Conservation (phyloP, 2,329 filamentous ascomycete species). For the Colletotrichum cordylinicola region DNA sequence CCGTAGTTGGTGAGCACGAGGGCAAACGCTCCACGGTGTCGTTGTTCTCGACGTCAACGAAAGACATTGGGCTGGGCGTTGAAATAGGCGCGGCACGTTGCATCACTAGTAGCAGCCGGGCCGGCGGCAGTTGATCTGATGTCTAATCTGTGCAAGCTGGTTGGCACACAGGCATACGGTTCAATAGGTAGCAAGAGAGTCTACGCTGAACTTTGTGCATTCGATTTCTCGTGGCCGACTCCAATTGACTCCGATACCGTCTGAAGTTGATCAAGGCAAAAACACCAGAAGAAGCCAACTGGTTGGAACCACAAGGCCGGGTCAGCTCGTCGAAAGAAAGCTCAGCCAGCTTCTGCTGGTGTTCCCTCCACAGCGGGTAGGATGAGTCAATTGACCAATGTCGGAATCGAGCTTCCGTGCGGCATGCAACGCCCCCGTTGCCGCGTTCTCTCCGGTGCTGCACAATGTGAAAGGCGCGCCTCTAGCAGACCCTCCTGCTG, state of each 20-base stretch:
- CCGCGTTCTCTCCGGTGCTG: neutral
- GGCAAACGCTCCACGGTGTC: neutral
- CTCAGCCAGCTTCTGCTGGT: neutral
- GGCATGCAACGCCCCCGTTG: neutral
- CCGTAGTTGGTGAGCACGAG: neutral
- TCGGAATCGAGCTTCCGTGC: neutral
- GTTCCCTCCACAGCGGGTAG: neutral
- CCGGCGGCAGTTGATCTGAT: conserved; percentile 5
- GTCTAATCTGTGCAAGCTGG: neutral
- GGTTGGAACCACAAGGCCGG: neutral
- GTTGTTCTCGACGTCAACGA: no score
- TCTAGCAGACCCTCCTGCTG: neutral
- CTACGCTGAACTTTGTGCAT: neutral
- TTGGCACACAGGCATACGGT: neutral
- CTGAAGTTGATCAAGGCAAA: neutral
- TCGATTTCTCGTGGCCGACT: neutral
- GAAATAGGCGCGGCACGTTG: conserved; percentile 1
- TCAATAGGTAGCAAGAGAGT: neutral
- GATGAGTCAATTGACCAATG: neutral
- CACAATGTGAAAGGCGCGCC: neutral
- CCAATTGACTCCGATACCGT: neutral
- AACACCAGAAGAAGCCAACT: neutral
- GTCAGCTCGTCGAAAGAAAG: neutral
- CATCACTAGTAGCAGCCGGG: neutral
- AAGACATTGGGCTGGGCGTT: neutral